Conservation (phyloP, 305 asterid species). For the Fraxinus xanthoxyloides region DNA sequence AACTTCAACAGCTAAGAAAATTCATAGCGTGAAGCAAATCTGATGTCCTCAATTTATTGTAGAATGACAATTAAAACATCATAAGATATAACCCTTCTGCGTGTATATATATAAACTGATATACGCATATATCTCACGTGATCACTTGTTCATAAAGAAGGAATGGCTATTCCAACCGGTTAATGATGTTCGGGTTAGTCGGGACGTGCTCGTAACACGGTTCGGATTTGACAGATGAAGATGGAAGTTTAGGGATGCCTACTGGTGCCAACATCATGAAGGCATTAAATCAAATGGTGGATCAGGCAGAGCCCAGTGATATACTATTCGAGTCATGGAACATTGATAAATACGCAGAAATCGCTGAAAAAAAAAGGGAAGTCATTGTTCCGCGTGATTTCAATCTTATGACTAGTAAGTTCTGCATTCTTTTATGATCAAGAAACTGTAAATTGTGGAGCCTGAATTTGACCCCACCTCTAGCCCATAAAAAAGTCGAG, state of each 20-base stretch:
- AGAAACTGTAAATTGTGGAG: background rate
- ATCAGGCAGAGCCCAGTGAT: conserved; percentile 56
- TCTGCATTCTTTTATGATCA: background rate
- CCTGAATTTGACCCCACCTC: background rate
- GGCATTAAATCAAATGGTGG: conserved; percentile 55
- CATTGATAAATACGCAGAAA: conserved; percentile 36
- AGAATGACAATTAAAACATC: background rate
- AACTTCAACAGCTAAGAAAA: background rate
- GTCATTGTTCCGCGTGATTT: conserved; percentile 73
- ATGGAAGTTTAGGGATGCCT: conserved; percentile 54
- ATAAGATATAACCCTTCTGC: background rate
- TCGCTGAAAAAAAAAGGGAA: conserved; percentile 46
- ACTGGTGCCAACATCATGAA: conserved; percentile 72
- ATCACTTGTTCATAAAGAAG: background rate
- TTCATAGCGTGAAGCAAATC: background rate
- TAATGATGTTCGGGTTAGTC: background rate
- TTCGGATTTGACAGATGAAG: conserved; percentile 53
- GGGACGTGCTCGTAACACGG: conserved; percentile 18
- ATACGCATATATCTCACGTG: background rate
- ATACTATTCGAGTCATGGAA: conserved; percentile 84
- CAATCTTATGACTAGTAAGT: conserved; percentile 77
- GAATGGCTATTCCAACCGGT: background rate
- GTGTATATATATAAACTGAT: background rate
- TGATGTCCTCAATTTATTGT: background rate
- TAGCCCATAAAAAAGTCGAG: background rate